Evolutionary conservation across 2,329 filamentous ascomycete species (phyloP).

Genomic region (Ophiostoma piceae): DNA sequence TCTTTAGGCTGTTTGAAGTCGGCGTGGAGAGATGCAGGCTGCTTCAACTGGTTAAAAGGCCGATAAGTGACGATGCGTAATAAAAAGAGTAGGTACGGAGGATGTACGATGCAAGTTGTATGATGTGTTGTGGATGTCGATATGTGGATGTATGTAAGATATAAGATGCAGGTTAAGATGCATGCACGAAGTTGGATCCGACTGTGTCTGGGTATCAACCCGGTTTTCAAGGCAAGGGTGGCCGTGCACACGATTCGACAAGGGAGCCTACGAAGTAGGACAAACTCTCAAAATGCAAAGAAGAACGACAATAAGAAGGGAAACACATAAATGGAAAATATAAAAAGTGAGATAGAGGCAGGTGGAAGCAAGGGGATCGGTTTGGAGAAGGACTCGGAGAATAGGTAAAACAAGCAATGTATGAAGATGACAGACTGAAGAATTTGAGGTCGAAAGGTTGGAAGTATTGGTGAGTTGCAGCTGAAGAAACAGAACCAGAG

Average conservation of each 20-base stretch:
- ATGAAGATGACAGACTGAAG: background rate
- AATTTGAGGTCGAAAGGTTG: background rate
- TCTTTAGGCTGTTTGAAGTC: background rate
- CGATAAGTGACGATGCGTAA: background rate
- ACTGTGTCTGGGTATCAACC: conserved; percentile 20
- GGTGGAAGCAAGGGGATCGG: background rate
- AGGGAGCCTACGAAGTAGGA: conserved; percentile 18
- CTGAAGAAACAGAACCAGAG: background rate
- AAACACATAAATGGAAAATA: background rate
- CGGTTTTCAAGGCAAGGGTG: conserved; percentile 21
- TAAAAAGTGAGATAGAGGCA: background rate
- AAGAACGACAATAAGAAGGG: background rate
- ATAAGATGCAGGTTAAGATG: conserved; percentile 16
- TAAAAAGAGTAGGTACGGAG: background rate
- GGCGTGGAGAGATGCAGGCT: background rate
- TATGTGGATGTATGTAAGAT: conserved; percentile 16
- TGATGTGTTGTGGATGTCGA: conserved; percentile 10
- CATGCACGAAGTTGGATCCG: conserved; percentile 13
- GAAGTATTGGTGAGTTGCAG: background rate
- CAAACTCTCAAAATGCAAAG: conserved; percentile 16
- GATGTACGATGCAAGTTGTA: background rate
- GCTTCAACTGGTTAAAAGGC: background rate
- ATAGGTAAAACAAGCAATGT: conserved; percentile 13
- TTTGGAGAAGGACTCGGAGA: background rate
- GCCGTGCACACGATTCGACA: conserved; percentile 25